These are phyloP conservation scores for Chytriomyces confervae DNA, from an alignment of 192 early-diverging fungal genomes.

Conservation along the genomic window DNA sequence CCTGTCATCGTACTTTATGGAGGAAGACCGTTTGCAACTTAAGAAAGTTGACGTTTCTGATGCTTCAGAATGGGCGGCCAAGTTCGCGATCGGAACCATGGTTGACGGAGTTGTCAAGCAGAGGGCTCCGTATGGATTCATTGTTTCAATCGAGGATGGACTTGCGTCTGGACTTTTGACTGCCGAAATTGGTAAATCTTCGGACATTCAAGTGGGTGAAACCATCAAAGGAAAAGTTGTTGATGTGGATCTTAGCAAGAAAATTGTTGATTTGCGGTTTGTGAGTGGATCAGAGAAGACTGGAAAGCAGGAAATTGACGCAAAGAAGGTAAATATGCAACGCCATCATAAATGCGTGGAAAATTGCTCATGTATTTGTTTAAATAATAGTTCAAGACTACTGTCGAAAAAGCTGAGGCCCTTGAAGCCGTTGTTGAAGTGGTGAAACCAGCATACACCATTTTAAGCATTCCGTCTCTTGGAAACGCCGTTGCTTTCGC, in stretches of 20 bases:
- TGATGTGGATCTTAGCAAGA: slow-evolving; percentile 71
- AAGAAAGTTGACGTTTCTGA: not conserved
- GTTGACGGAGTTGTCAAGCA: slow-evolving; percentile 58
- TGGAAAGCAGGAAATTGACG: slow-evolving; percentile 27
- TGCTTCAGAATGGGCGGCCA: slow-evolving; percentile 9
- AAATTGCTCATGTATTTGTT: not conserved
- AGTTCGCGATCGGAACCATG: slow-evolving; percentile 49
- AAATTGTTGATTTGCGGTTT: slow-evolving; percentile 63
- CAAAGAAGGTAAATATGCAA: slow-evolving; percentile 17
- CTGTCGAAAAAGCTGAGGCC: slow-evolving; percentile 28
- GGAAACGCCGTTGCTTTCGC: slow-evolving; percentile 37
- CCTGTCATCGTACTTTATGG: slow-evolving; percentile 45
- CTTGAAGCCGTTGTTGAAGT: slow-evolving; percentile 71
- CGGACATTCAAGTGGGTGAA: slow-evolving; percentile 47
- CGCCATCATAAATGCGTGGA: not conserved
- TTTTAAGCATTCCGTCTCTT: slow-evolving; percentile 66
- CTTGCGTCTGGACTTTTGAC: slow-evolving; percentile 66
- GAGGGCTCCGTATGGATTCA: slow-evolving; percentile 61
- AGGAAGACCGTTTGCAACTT: slow-evolving; percentile 28
- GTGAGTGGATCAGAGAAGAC: slow-evolving; percentile 6
- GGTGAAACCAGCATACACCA: slow-evolving; percentile 80
- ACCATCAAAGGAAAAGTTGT: slow-evolving; percentile 64
- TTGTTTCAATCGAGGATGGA: slow-evolving; percentile 52
- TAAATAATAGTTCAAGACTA: slow-evolving; percentile 4
- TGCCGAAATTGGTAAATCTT: slow-evolving; percentile 50